Percentiles rank a stretch among this genome's conserved stretches.
These are phyloP conservation scores for Pugionium cornutum DNA, from an alignment of 345 rosid genomes.

Conservation along the genomic window DNA sequence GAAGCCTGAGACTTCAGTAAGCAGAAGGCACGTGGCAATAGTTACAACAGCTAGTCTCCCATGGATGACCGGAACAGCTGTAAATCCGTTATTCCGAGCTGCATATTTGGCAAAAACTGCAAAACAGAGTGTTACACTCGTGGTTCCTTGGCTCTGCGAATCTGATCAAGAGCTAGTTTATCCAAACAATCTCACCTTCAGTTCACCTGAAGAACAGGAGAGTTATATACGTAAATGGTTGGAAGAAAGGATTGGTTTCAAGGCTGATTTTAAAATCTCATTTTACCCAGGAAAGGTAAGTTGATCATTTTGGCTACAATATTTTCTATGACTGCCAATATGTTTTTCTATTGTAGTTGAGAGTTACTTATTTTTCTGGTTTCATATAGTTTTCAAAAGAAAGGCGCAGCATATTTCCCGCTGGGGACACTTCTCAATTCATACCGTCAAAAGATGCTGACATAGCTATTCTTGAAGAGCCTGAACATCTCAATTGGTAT, in stretches of 20 bases:
- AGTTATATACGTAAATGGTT: slow-evolving; percentile 90
- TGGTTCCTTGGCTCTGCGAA: slow-evolving; percentile 97
- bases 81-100: slow-evolving; percentile 92
- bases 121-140: slow-evolving; percentile 80
- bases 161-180: slow-evolving; percentile 96
- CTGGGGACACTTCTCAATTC: slow-evolving; percentile 94
- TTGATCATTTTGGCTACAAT: slow-evolving; percentile 20
- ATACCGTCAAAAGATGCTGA: slow-evolving; percentile 89
- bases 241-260: slow-evolving; percentile 89
- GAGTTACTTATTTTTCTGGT: slow-evolving; percentile 24
- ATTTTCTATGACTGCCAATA: neutral
- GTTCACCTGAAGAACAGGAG: slow-evolving; percentile 97
- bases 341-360: neutral
- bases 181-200: slow-evolving; percentile 78
- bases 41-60: slow-evolving; percentile 99
- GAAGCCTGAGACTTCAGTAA: slow-evolving; percentile 54
- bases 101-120: slow-evolving; percentile 85
- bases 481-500: slow-evolving; percentile 97
- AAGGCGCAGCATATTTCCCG: slow-evolving; percentile 92
- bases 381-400: slow-evolving; percentile 74
- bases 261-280: slow-evolving; percentile 85
- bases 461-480: slow-evolving; percentile 92
- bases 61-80: slow-evolving; percentile 99
- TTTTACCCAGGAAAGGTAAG: slow-evolving; percentile 99
- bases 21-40: slow-evolving; percentile 89